These are phyloP conservation scores for Nicotiana sylvestris DNA, from an alignment of 257 asterid species.

Conservation along the genomic window DNA sequence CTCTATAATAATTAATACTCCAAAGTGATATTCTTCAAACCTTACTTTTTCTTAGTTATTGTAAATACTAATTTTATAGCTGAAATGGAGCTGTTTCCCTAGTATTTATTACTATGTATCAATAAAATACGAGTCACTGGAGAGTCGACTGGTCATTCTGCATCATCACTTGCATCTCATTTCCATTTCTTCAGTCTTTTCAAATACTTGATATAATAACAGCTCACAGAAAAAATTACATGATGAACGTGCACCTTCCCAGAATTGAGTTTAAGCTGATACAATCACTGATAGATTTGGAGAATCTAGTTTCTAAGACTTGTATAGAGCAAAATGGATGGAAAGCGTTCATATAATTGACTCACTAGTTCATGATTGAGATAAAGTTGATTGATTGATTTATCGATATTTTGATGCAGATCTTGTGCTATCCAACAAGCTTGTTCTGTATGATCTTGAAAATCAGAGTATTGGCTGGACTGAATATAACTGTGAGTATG, in stretches of 20 bases:
- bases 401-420: slow-evolving; percentile 39
- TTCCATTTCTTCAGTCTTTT: not conserved
- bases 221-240: not conserved
- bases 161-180: not conserved
- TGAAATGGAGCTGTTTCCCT: not conserved
- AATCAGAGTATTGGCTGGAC: slow-evolving; percentile 81
- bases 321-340: not conserved
- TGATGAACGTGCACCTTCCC: not conserved
- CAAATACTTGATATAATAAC: too few relatives aligned
- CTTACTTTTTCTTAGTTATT: not conserved
- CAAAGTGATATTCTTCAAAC: too few relatives aligned
- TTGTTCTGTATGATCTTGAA: slow-evolving; percentile 72
- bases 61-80: not conserved
- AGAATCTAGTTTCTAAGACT: not conserved
- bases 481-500: slow-evolving; percentile 66
- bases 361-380: not conserved
- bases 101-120: too few relatives aligned
- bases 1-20: too few relatives aligned
- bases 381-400: not conserved
- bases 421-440: slow-evolving; percentile 74
- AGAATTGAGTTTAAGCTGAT: not conserved
- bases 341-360: not conserved
- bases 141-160: not conserved
- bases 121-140: not conserved
- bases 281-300: not conserved